Evolutionary conservation across 2,329 filamentous ascomycete genomes (phyloP), one percentile per base, ranked within the genome.

Genomic region (Leptographium procerum): DNA sequence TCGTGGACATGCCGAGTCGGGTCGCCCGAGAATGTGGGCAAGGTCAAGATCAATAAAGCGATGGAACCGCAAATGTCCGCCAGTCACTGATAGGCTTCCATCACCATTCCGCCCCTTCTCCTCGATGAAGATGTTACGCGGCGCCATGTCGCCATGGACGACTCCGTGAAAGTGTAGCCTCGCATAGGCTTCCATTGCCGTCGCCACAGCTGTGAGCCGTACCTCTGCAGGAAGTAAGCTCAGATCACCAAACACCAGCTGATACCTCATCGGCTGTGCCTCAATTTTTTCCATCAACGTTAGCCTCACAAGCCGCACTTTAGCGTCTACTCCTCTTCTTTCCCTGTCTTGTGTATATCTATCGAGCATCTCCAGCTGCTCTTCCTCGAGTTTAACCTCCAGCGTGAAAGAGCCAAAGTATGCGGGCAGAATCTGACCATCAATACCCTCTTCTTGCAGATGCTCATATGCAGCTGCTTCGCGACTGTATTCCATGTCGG

Each of bases 1-100:
- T 1, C 59, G 48, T 1, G 52, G 29, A 24, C 50, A 33, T 2
- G 29, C 33, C 6, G 61, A 62, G 19, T 33, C 19, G 1, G 31
- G 26, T 4, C 26, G 22, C 13, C 63, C 61, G 4, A 63, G 56
- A 1, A 63, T 24, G 31, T 61, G 61, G 0, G 63, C 61, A 2
- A 60, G 48, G 2, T 61, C 63, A 0, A 64, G 58, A 33, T 64
- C 63, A 24, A 64, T 60, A 22, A 64, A 64, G 0, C 58, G 60
- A 26, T 56, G 33, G 31, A 63, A 63, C 5, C 22, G 53, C 24
- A 55, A 47, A 10, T 14, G 19, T 1, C 29, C 24, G 4, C 43
- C 19, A n/a, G n/a, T n/a, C 13, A 26, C 29, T 24, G 28, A 28
- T 6, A 7, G n/a, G 3, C n/a, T 22, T 4, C 13, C 14, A 3